Base-by-base conservation (phyloP, 192 early-diverging fungal genomes). In the Coemansia sp. region DNA sequence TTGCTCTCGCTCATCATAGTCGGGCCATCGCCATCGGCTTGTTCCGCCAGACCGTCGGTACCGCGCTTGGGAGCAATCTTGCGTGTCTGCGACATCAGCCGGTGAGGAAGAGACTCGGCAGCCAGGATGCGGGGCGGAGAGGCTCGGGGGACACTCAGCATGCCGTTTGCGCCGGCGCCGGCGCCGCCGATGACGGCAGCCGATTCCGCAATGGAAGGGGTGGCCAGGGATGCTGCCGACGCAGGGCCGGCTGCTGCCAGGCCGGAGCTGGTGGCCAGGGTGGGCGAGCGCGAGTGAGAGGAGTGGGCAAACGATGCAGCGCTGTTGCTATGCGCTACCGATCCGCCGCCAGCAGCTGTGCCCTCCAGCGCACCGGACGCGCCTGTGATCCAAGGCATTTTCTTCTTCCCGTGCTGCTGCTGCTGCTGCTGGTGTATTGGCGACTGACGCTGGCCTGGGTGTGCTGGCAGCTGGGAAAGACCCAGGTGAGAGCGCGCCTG, bases 1-100 rank as follows among this genome's bases (percentile, higher is more conserved):
- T 79, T 79, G 56, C 61, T 67, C 11, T 46, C 28, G 24, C 58
- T 52, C 57, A 79, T 66, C 68, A 68, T 74, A n/a, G 47, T n/a
- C 10, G 77, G 71, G 1, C 25, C 50, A 6, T 75, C 74, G 5
- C 27, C 35, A 27, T 61, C 60, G 16, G 29, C 53, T 16, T 25
- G 42, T 11, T 65, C 64, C 49, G 20, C 20, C 0, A 45, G 20
- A 14, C 65, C 58, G 27, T 72, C 60, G 8, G 29, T 27, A 5
- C 67, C 77, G 32, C 77, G 77, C 62, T 79, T 79, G 19, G 77
- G 77, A 18, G 77, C 77, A 8, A 79, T 70, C 30, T 74, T 79
- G 64, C 77, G 71, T 1, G 60, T 39, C 20, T 55, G 54, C 6
- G 19, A 29, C 9, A 51, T 32, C 24, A 55, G 10, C 0, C 60